A percentile compares a stretch with the other conserved stretches of the same genome.
These are phyloP conservation scores for Podospora pseudopauciseta DNA, from an alignment of 495 filamentous ascomycete genomes.

Conservation along the genomic window DNA sequence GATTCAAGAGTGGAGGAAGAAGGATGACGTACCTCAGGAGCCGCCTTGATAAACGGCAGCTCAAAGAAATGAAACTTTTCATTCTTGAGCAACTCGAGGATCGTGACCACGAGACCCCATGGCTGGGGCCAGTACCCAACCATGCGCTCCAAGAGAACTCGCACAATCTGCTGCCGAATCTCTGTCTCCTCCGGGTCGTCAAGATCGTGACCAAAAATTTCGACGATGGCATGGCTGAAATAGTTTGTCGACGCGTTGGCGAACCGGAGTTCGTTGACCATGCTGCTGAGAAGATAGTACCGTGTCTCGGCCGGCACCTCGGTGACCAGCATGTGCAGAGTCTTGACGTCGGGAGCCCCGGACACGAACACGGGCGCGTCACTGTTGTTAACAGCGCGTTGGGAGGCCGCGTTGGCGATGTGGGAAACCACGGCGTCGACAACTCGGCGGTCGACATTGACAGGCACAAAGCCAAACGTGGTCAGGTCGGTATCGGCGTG, in stretches of 20 bases:
- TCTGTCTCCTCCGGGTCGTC: slow-evolving; percentile 75
- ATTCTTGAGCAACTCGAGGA: slow-evolving; percentile 89
- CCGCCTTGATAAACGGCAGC: slow-evolving; percentile 83
- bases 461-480: slow-evolving; percentile 58
- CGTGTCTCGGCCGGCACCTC: slow-evolving; percentile 71
- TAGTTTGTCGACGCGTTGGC: slow-evolving; percentile 88
- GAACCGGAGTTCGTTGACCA: slow-evolving; percentile 88
- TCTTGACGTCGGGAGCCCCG: slow-evolving; percentile 65
- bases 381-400: slow-evolving; percentile 51
- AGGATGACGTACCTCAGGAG: slow-evolving; percentile 64
- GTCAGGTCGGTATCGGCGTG: slow-evolving; percentile 50
- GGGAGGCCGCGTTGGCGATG: slow-evolving; percentile 68
- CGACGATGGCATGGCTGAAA: slow-evolving; percentile 82
- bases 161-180: slow-evolving; percentile 83
- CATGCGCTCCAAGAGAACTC: slow-evolving; percentile 80
- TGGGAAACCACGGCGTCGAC: slow-evolving; percentile 81
- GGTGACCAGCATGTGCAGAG: slow-evolving; percentile 71
- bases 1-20: slow-evolving; percentile 7
- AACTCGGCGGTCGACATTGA: slow-evolving; percentile 65
- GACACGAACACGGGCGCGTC: slow-evolving; percentile 60
- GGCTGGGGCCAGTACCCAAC: slow-evolving; percentile 91
- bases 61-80: slow-evolving; percentile 86
- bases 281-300: slow-evolving; percentile 78
- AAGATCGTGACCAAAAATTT: slow-evolving; percentile 77
- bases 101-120: slow-evolving; percentile 90